Base-by-base conservation (phyloP, 768 basidiomycete species). In the Russula earlei region DNA sequence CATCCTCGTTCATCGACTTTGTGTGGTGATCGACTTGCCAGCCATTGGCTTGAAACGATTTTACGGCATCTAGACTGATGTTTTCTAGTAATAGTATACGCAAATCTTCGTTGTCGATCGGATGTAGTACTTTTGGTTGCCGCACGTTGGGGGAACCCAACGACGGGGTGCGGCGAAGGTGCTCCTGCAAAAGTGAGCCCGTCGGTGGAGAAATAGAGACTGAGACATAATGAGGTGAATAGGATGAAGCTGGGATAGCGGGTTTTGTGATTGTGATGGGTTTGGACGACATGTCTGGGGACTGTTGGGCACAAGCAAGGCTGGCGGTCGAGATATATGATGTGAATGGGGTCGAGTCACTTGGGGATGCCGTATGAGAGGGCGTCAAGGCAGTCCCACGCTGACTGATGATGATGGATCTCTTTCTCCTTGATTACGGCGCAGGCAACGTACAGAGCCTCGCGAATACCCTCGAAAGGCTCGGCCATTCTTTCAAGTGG, bases 351-450 rank as follows among this genome's bases (percentile, higher is more conserved):
- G n/a, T n/a, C n/a, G n/a, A n/a, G n/a, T n/a, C n/a, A n/a, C n/a
- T n/a, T n/a, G n/a, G n/a, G n/a, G n/a, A n/a, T n/a, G n/a, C n/a
- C n/a, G n/a, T n/a, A n/a, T n/a, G n/a, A n/a, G n/a, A n/a, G n/a
- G n/a, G n/a, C n/a, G n/a, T n/a, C n/a, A n/a, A 12, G 8, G 3
- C 34, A 44, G 46, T 59, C 45, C 48, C 56, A 58, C 60, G 55
- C 51, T 22, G n/a, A n/a, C n/a, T n/a, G n/a, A n/a, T n/a, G n/a
- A n/a, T 10, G 47, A 80, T 79, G 79, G 71, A 68, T 56, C 82
- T 96, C 61, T 98, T 84, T 71, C 81, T 98, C 64, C 85, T 98
- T 62, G 95, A 97, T 70, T 96, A 98, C 67, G 94, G 94, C 69
- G 94, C 94, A 49, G 94, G 94, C 20, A 97, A 93, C 67, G 90